Evolutionary conservation across 2,329 filamentous ascomycete genomes (phyloP), one percentile per base, ranked within the genome.

Genomic region (Didymosphaeria variabile): DNA sequence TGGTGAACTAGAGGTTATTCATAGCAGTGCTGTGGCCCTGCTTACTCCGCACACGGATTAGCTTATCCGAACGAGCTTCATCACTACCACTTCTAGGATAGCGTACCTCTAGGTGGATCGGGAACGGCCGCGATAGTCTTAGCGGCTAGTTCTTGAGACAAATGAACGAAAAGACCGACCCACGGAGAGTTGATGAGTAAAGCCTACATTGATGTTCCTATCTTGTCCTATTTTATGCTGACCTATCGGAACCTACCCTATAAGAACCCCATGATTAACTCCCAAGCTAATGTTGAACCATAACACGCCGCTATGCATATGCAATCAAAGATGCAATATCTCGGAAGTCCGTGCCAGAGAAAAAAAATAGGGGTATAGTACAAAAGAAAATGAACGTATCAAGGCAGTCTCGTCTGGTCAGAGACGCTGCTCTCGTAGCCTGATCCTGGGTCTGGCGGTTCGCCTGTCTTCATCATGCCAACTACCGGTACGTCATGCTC

Each of bases 271-370:
- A 29, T 9, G 34, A 34, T 45, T 12, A 9, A 32, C 7, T n/a
- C 8, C 15, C 19, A 55, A 32, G 40, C 53, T 23, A 34, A 21
- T 55, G 42, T 55, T 38, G 42, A 55, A 46, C 53, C 53, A 34
- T 36, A 55, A 55, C 53, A 19, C 53, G 42, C 42, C 53, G 53
- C 53, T 55, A 55, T 55, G 53, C 53, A 53, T 17, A 47, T 55
- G 53, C 53, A 47, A 55, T 40, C 10, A n/a, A 42, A 53, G n/a
- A 53, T 29, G 50, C 50, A 26, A 40, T n/a, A 31, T 19, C 26
- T 17, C 40, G 21, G 32, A 31, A 23, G 1, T 19, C 42, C 42
- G 23, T 17, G 21, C 42, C 26, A 23, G 31, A 17, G 6, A 36
- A 45, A 34, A 46, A 12, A 13, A n/a, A 6, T 29, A 23, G 29